phyloP scores from a whole-genome alignment of 768 basidiomycete species.

The Leccinum imitatum region DNA sequence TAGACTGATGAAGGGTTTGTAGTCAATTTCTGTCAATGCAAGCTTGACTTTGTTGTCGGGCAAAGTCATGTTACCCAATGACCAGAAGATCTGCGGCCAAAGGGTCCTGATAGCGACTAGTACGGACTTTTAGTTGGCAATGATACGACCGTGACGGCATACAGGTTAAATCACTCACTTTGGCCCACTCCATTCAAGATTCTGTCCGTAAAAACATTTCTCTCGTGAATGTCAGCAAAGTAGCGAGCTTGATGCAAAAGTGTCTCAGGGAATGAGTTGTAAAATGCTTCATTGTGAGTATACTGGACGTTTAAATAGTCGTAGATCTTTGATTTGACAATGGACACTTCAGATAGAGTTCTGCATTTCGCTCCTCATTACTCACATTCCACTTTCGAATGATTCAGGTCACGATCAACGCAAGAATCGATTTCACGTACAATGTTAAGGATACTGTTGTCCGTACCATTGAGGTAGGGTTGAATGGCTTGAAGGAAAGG shows the following conservation, averaged over 20 bases:
- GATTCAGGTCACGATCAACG: slow-evolving; percentile 9
- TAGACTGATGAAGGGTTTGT: slow-evolving; percentile 87
- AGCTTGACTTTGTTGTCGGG: slow-evolving; percentile 74
- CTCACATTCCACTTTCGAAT: slow-evolving; percentile 69
- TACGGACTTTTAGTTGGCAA: background rate
- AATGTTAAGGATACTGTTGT: slow-evolving; percentile 62
- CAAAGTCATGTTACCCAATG: slow-evolving; percentile 74
- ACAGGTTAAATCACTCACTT: slow-evolving; percentile 45
- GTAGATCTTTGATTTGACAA: slow-evolving; percentile 48
- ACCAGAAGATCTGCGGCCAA: slow-evolving; percentile 65
- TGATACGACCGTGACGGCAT: background rate
- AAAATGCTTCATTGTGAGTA: slow-evolving; percentile 79
- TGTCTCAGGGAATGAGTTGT: slow-evolving; percentile 65
- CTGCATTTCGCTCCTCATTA: background rate
- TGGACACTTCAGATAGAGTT: background rate
- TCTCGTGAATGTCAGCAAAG: slow-evolving; percentile 77
- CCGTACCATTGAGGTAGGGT: slow-evolving; percentile 68
- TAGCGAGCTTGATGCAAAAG: slow-evolving; percentile 68
- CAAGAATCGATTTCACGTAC: slow-evolving; percentile 40
- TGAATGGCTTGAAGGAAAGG: slow-evolving; percentile 64
- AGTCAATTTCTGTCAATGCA: slow-evolving; percentile 73
- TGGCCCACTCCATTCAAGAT: slow-evolving; percentile 66
- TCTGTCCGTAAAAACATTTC: slow-evolving; percentile 65
- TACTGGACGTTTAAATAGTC: slow-evolving; percentile 77
- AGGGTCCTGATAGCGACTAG: slow-evolving; percentile 80